Base-by-base conservation (phyloP, 371 early-diverging fungal genomes). In the Apophysomyces elegans region DNA sequence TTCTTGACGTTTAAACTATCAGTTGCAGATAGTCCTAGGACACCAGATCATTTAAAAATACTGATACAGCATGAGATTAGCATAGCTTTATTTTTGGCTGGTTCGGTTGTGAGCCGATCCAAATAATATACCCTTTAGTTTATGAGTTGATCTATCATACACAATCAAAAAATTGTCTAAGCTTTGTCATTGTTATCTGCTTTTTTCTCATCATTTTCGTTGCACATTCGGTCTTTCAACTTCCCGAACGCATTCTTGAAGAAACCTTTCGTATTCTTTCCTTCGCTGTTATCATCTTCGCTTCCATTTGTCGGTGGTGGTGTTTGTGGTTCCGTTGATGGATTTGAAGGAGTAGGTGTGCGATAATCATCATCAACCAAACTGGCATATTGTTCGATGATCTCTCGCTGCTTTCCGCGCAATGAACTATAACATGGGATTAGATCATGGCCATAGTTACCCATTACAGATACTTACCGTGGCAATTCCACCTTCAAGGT, bases 401-500 rank as follows among this genome's bases (percentile, higher is more conserved):
- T 67, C 5, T 69, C 71, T 11, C 75, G 75, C 36, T 84, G 84
- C 61, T 66, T 65, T 9, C 65, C 76, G 3, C 68, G 67, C 44
- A 87, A 64, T 37, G 66, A 58, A 63, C 77, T 71, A 66, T 7
- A 59, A 13, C 12, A 32, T 37, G 35, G 44, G 44, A 60, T 47
- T 58, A 38, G 26, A 26, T 32, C 9, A 37, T n/a, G 9, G 5
- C 41, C 6, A 59, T 11, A 4, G 38, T 37, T 16, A 6, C 11
- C 3, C 44, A 56, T 38, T 14, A 37, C 6, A 13, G 6, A 38
- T 37, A 18, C 58, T 18, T 77, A 77, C 79, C 77, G 90, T 37
- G 97, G 97, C 16, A 97, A 69, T 61, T 79, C 74, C 12, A 97
- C 88, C 66, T 91, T 89, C 35, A 97, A 72, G 5, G 86, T 90